Base-by-base conservation (phyloP, 352 stramenopile genomes). In the Aphanomyces euteiches region DNA sequence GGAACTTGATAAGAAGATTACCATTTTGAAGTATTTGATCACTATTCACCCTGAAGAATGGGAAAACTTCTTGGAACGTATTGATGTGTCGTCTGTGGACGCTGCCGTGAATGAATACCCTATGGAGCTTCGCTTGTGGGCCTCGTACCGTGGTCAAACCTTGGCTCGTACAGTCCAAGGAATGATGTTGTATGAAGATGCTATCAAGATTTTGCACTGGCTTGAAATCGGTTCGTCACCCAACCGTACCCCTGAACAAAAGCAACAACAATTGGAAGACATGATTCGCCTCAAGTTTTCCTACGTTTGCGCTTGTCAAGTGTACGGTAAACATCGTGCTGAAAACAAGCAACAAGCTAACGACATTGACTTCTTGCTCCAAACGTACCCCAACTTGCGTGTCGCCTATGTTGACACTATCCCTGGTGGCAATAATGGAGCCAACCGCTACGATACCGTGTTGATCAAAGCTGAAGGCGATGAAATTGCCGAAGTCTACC, bases 101-200 rank as follows among this genome's bases (percentile, higher is more conserved):
- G 85, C 90, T 60, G 85, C 85, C 1, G 82, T 90, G 69, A 78
- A 83, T 58, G 79, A 91, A 48, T 78, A 84, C 69, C 85, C 85
- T 2, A 75, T 89, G 43, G 85, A 92, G 58, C 89, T 93, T 47
- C 83, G 84, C 72, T 57, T 92, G 34, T 94, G 86, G 86, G 84
- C 86, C 7, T 92, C 84, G 47, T 92, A 89, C 75, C 84, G 86
- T 64, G 84, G 84, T 19, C 86, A 94, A 67, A 94, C 86, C 38
- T 74, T 94, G 21, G 79, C 83, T 13, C 83, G 86, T 68, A 92
- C 86, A 1, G 84, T 92, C 37, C 84, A 90, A 56, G 86, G 86
- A 15, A 92, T 94, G 84, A 92, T 92, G 84, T 83, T 92, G 75
- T 94, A 94, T 57, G 84, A 92, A 70, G 85, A 92, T 63, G 85